These are phyloP conservation scores for Cutaneotrichosporon dermatis DNA, from an alignment of 1,284 basidiomycete species.

Conservation along the genomic window DNA sequence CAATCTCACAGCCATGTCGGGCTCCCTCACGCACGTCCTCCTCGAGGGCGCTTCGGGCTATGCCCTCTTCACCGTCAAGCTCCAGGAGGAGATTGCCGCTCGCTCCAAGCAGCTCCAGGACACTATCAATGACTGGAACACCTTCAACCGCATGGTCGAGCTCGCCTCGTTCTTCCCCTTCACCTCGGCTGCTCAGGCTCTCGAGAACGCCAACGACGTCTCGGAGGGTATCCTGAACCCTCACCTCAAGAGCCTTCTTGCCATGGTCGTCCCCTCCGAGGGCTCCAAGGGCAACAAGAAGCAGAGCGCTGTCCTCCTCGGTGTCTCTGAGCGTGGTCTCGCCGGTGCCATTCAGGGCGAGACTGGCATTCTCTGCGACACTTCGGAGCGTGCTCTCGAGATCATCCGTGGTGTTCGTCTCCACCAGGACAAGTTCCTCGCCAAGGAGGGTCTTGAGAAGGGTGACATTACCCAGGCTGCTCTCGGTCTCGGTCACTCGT, in stretches of 20 bases:
- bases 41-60: slow-evolving; percentile 95
- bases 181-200: slow-evolving; percentile 88
- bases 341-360: slow-evolving; percentile 76
- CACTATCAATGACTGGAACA: slow-evolving; percentile 77
- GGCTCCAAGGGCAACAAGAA: slow-evolving; percentile 58
- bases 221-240: slow-evolving; percentile 94
- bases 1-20: slow-evolving; percentile 41
- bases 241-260: slow-evolving; percentile 78
- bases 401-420: slow-evolving; percentile 89
- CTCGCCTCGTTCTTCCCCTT: slow-evolving; percentile 91
- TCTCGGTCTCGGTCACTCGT: slow-evolving; percentile 95
- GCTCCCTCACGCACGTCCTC: slow-evolving; percentile 70
- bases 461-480: slow-evolving; percentile 90
- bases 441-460: slow-evolving; percentile 61
- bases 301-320: slow-evolving; percentile 68
- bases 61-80: slow-evolving; percentile 85
- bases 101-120: slow-evolving; percentile 78
- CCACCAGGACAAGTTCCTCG: slow-evolving; percentile 84
- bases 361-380: slow-evolving; percentile 75
- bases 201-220: slow-evolving; percentile 94
- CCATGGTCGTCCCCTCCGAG: slow-evolving; percentile 73
- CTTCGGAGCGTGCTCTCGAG: slow-evolving; percentile 80
- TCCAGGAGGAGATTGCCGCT: slow-evolving; percentile 84
- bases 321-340: slow-evolving; percentile 74
- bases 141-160: slow-evolving; percentile 91